These are phyloP conservation scores for Nitzschia sp. DNA, from an alignment of 108 stramenopile genomes.

Conservation along the genomic window DNA sequence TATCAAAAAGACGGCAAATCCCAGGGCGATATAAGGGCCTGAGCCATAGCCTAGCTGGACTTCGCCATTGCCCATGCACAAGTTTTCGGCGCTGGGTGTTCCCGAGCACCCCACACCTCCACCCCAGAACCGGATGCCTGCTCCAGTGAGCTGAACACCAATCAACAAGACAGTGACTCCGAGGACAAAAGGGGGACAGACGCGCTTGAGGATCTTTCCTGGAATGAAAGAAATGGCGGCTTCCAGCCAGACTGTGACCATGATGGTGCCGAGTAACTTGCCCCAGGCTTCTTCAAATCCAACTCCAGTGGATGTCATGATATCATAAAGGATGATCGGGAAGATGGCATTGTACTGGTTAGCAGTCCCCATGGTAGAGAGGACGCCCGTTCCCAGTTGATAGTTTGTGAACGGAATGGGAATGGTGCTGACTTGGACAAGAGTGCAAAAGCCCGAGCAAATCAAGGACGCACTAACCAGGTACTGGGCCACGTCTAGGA, in stretches of 20 bases:
- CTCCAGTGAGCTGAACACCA: slow-evolving; percentile 46
- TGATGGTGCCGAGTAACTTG: slow-evolving; percentile 49
- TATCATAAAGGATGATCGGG: slow-evolving; percentile 21
- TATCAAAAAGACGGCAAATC: slow-evolving; percentile 46
- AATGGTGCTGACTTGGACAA: slow-evolving; percentile 45
- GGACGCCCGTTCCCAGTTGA: slow-evolving; percentile 48
- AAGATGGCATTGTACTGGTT: slow-evolving; percentile 44
- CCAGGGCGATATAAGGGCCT: slow-evolving; percentile 35
- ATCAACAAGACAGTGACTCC: slow-evolving; percentile 52
- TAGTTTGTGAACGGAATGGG: slow-evolving; percentile 41
- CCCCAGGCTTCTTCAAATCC: slow-evolving; percentile 49
- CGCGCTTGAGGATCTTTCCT: slow-evolving; percentile 22
- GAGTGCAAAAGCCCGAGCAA: slow-evolving; percentile 39
- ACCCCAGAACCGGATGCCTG: slow-evolving; percentile 52
- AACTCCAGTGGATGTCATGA: slow-evolving; percentile 25
- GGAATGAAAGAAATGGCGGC: slow-evolving; percentile 37
- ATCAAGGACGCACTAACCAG: slow-evolving; percentile 48
- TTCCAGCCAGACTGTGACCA: slow-evolving; percentile 45
- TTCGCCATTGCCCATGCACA: slow-evolving; percentile 28
- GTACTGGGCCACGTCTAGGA: slow-evolving; percentile 37
- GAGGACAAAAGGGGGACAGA: slow-evolving; percentile 46
- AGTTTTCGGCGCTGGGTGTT: not conserved
- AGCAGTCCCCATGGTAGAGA: slow-evolving; percentile 53
- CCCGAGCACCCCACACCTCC: slow-evolving; percentile 51
- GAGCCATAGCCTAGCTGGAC: slow-evolving; percentile 23